Evolutionary conservation across 164 flowering plant genomes (phyloP).

Genomic region (Protea cynaroides): DNA sequence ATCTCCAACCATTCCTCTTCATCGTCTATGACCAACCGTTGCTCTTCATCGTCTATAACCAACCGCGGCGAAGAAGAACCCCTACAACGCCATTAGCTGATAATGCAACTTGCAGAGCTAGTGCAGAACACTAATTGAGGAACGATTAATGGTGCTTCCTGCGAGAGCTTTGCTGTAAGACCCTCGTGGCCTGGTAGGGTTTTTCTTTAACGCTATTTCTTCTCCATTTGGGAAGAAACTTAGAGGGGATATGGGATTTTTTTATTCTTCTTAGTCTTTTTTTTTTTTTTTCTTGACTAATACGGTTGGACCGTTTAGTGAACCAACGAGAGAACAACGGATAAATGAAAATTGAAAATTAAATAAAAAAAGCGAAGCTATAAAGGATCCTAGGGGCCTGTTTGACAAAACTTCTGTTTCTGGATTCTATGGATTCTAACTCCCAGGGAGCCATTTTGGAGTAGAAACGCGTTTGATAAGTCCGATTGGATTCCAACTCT

Average conservation of each 20-base stretch:
- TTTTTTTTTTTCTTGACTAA: neutral
- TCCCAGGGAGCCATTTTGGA: no score
- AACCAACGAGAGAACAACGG: neutral
- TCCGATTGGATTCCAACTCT: no score
- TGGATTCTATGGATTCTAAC: no score
- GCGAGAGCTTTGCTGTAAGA: neutral
- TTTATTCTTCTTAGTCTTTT: neutral
- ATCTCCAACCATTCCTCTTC: slow-evolving; percentile 11
- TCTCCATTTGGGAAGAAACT: neutral
- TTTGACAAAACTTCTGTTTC: no score
- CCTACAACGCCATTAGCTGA: slow-evolving; percentile 8
- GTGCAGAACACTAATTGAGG: neutral
- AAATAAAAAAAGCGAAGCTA: no score
- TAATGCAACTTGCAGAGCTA: neutral
- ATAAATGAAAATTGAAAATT: no score
- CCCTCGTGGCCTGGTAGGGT: neutral
- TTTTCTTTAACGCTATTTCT: neutral
- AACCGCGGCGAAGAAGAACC: slow-evolving; percentile 1
- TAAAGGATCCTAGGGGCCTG: no score
- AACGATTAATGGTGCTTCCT: neutral
- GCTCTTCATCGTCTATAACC: slow-evolving; percentile 13
- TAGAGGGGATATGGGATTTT: neutral
- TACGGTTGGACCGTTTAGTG: no score
- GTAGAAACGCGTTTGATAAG: no score
- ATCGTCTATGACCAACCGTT: slow-evolving; percentile 12